These are phyloP conservation scores for Trichoderma polysporum DNA, from an alignment of 2,329 filamentous ascomycete species.

Conservation along the genomic window DNA sequence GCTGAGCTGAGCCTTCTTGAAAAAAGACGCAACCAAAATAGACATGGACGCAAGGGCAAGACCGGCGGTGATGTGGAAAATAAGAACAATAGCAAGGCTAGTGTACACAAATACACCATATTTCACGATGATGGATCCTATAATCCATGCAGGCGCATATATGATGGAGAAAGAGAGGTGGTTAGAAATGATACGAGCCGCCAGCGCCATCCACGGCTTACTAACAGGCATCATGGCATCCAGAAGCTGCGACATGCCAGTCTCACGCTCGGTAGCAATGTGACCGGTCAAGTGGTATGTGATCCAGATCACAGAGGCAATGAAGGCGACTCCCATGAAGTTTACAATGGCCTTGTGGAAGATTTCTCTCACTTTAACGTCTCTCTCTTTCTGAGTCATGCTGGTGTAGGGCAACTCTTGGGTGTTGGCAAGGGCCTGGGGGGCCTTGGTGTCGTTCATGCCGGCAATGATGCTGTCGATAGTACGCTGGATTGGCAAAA, in stretches of 20 bases:
- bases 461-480: constrained; percentile 71
- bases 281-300: constrained; percentile 85
- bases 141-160: constrained; percentile 80
- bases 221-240: constrained; percentile 88
- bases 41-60: constrained; percentile 77
- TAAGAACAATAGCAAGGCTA: constrained; percentile 62
- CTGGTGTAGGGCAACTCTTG: constrained; percentile 77
- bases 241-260: constrained; percentile 82
- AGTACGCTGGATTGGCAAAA: constrained; percentile 75
- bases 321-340: constrained; percentile 75
- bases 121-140: constrained; percentile 66
- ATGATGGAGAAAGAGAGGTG: constrained; percentile 78
- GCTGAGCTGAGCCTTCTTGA: constrained; percentile 83
- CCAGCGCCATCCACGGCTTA: constrained; percentile 72
- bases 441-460: constrained; percentile 43
- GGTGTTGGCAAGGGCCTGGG: constrained; percentile 37
- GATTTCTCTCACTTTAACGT: constrained; percentile 61
- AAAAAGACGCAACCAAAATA: constrained; percentile 78
- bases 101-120: constrained; percentile 65
- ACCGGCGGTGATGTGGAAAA: constrained; percentile 76
- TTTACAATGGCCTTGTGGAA: constrained; percentile 74
- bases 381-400: constrained; percentile 64
- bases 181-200: constrained; percentile 73
- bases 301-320: constrained; percentile 76
- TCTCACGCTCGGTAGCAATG: constrained; percentile 80